Base-by-base conservation (phyloP, 495 filamentous ascomycete species). In the Penicillium herquei region DNA sequence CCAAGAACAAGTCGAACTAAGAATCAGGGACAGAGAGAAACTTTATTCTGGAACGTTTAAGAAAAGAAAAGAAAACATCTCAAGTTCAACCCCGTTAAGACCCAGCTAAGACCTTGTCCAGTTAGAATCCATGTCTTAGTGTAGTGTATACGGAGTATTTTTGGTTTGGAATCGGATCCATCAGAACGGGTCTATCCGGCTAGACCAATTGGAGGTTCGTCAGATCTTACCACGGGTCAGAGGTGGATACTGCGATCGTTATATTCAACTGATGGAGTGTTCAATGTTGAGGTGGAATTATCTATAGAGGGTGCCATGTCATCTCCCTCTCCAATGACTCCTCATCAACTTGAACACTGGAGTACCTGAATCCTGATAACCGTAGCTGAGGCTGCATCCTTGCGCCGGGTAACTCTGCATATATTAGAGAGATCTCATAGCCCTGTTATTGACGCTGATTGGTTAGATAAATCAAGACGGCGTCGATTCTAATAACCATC, bases 111-210 rank as follows among this genome's bases (percentile, higher is more conserved):
- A n/a, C n/a, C n/a, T n/a, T n/a, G n/a, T n/a, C n/a, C n/a, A n/a
- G n/a, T n/a, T n/a, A n/a, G n/a, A n/a, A n/a, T n/a, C n/a, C n/a
- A n/a, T n/a, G n/a, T n/a, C n/a, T n/a, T n/a, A n/a, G n/a, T n/a
- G n/a, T n/a, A n/a, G n/a, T n/a, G n/a, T 65, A 62, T 62, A 63
- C 57, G 64, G 60, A 66, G 61, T 48, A 61, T 62, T 62, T 62
- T 51, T 51, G 34, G 49, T 39, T 63, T 57, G 54, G 49, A 65
- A 62, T 67, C 56, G 58, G 59, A 66, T 68, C 63, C 65, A 63
- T 66, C 63, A 58, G 52, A 64, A 67, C 65, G 65, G 65, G 59
- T 64, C 65, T 66, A 66, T 68, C 65, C 63, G 58, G 59, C 56
- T 55, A 63, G 48, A 49, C 65, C 65, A 65, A 68, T 67, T 53